Evolutionary conservation across 2,329 filamentous ascomycete species (phyloP).

Genomic region (Penicillium oxalicum): DNA sequence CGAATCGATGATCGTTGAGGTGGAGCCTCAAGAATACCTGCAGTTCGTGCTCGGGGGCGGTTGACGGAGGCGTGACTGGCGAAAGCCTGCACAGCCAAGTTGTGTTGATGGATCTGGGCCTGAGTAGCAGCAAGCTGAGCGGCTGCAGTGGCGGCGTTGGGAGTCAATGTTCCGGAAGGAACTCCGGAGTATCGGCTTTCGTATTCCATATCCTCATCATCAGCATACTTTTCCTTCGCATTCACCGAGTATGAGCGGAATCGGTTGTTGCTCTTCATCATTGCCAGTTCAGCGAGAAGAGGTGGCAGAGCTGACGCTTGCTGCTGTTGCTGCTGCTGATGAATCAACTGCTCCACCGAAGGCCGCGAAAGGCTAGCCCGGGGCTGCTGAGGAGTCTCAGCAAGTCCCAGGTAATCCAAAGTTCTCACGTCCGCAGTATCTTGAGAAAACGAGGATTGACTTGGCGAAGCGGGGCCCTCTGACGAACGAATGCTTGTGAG

Average conservation of each 20-base stretch:
- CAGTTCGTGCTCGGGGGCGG: slow-evolving; percentile 82
- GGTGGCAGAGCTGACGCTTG: slow-evolving; percentile 48
- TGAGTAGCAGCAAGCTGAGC: slow-evolving; percentile 57
- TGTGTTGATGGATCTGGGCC: slow-evolving; percentile 76
- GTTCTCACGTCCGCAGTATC: slow-evolving; percentile 87
- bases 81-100: slow-evolving; percentile 87
- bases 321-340: slow-evolving; percentile 48
- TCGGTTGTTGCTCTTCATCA: slow-evolving; percentile 73
- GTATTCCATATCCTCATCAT: slow-evolving; percentile 76
- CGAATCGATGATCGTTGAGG: slow-evolving; percentile 59
- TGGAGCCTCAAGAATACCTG: slow-evolving; percentile 79
- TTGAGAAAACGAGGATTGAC: slow-evolving; percentile 77
- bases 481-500: slow-evolving; percentile 82
- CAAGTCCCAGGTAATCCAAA: slow-evolving; percentile 89
- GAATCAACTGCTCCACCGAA: slow-evolving; percentile 45
- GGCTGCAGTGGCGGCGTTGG: slow-evolving; percentile 51
- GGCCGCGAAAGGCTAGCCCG: slow-evolving; percentile 66
- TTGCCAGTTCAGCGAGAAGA: slow-evolving; percentile 68
- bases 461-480: slow-evolving; percentile 81
- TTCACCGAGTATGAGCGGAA: slow-evolving; percentile 98
- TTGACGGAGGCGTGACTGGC: slow-evolving; percentile 75
- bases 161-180: slow-evolving; percentile 56
- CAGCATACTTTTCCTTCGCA: slow-evolving; percentile 93
- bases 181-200: slow-evolving; percentile 52
- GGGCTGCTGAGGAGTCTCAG: slow-evolving; percentile 81